Evolutionary conservation across 2,329 filamentous ascomycete species (phyloP), one percentile per base, ranked within the genome.

Genomic region (Aureobasidium mangrovei): DNA sequence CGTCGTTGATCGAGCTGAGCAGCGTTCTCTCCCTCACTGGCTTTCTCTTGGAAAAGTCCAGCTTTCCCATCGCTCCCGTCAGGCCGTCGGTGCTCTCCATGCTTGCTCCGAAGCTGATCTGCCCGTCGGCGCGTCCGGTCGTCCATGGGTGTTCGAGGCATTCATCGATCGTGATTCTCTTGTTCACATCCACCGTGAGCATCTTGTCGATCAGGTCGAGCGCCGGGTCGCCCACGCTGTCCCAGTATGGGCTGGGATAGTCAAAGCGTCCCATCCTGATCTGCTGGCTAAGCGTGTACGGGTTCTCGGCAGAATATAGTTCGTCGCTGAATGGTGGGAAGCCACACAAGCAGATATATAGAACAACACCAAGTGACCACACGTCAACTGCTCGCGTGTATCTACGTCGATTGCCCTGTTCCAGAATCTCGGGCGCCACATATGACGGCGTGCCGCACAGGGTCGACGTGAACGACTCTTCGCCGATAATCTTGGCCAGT

Each of bases 251-350:
- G 1, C 89, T 94, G 0, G 93, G 91, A 65, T 96, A 98, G 69
- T 96, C 88, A 65, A 95, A 98, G 24, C 83, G 80, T 12, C 88
- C 93, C 69, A 81, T 80, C 69, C 86, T 91, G 71, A 95, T 97
- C 72, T 97, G 91, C 62, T 95, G 85, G 1, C 86, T 86, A 42
- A 97, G 76, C 0, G 80, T 88, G 66, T 88, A 96, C 2, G 93
- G 93, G 60, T 91, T 93, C 42, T 95, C 84, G 1, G 24, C 43
- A 1, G 83, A 84, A 70, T 84, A 88, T 0, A 97, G 81, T 70
- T 98, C 93, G 64, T 98, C 93, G 0, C 89, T 95, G 71, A 98
- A 98, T 0, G 93, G 93, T 4, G 91, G 93, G 65, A 97, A 97
- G 35, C 93, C 93, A 67, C 93, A 97, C 4, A 97, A 79, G 67